Percentiles rank a stretch among this genome's conserved stretches.
These are phyloP conservation scores for Corymbia citriodora DNA, from an alignment of 441 rosid species.

Conservation along the genomic window DNA sequence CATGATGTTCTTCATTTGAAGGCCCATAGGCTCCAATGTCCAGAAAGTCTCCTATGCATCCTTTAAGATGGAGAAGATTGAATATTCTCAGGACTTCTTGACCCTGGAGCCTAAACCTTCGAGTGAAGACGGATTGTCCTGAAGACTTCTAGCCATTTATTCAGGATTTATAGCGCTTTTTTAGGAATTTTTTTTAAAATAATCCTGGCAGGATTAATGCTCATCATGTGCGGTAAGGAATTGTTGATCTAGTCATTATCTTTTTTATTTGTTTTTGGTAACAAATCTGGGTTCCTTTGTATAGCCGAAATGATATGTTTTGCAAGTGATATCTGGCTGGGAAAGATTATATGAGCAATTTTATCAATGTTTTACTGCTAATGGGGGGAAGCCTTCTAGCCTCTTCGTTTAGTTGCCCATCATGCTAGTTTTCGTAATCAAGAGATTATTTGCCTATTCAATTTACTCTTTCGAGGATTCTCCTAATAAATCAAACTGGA, in stretches of 20 bases:
- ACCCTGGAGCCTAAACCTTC: neutral
- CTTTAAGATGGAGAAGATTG: neutral
- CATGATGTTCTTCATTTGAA: conserved; percentile 72
- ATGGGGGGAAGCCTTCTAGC: neutral
- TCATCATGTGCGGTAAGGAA: neutral
- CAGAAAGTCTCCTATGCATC: neutral
- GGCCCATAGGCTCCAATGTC: neutral
- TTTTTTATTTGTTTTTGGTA: neutral
- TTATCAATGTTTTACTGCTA: neutral
- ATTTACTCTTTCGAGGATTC: too few relatives aligned
- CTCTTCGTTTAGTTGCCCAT: neutral
- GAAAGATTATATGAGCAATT: neutral
- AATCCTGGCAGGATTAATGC: neutral
- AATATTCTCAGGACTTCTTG: neutral
- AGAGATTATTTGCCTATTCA: neutral
- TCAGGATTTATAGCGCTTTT: neutral
- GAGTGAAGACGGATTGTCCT: neutral
- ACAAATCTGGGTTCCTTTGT: neutral
- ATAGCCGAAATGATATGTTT: neutral
- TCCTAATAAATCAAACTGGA: too few relatives aligned
- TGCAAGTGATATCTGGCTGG: neutral
- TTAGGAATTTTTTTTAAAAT: neutral
- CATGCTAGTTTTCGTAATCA: neutral
- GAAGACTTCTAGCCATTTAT: neutral
- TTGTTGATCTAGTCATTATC: neutral